Percentiles rank a stretch among this genome's conserved stretches.
Conservation (phyloP, 805 yeast species). For the Candida boleticola region DNA sequence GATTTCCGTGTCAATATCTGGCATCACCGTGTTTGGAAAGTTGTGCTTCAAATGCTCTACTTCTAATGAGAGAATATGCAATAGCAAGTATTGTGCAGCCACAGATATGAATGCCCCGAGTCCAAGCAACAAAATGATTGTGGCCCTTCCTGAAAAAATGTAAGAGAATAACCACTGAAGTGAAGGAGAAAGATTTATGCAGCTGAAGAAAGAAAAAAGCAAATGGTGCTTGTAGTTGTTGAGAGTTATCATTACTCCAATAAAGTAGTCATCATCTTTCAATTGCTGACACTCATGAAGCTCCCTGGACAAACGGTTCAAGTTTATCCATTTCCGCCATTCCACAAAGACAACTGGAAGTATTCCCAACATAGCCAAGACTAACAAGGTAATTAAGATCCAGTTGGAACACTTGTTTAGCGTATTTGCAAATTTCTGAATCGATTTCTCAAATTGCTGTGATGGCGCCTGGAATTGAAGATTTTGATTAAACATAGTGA, state of each 20-base stretch:
- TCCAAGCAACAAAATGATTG: constrained; percentile 51
- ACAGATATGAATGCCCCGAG: constrained; percentile 55
- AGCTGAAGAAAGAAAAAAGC: too few species aligned
- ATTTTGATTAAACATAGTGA: too few species aligned
- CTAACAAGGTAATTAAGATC: constrained; percentile 2
- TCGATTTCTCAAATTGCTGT: too few species aligned
- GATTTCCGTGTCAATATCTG: background rate
- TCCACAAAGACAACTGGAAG: constrained; percentile 47
- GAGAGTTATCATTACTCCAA: too few species aligned
- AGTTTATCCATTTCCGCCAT: constrained; percentile 50
- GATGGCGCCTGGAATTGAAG: too few species aligned
- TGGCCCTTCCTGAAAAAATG: constrained; percentile 51
- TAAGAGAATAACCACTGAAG: constrained; percentile 48
- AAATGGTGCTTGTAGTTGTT: too few species aligned
- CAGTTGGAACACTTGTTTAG: background rate
- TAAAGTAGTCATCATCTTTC: too few species aligned
- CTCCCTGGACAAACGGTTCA: too few species aligned
- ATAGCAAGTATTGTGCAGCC: constrained; percentile 50
- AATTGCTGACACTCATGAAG: too few species aligned
- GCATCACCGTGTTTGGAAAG: background rate
- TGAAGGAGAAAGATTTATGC: too few species aligned
- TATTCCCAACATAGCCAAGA: constrained; percentile 38
- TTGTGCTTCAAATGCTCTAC: background rate
- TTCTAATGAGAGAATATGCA: constrained; percentile 6
- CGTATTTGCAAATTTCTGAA: too few species aligned